phyloP scores from a whole-genome alignment of 176 grass and related monocot genomes.

The Coix lacrymajobi region DNA sequence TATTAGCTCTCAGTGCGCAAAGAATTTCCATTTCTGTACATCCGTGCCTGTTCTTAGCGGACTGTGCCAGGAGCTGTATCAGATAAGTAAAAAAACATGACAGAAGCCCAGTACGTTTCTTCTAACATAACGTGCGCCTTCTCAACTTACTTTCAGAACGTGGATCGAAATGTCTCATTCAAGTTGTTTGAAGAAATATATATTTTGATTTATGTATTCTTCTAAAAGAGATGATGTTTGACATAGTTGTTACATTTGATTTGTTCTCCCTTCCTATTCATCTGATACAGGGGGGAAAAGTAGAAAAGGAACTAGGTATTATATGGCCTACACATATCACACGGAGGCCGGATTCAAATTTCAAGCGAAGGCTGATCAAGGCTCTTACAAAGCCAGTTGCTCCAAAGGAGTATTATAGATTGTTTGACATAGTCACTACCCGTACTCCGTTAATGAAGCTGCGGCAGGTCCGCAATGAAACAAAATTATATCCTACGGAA shows the following conservation, averaged over 20 bases:
- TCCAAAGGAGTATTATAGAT: slow-evolving; percentile 39
- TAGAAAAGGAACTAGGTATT: slow-evolving; percentile 13
- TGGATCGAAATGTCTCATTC: not conserved
- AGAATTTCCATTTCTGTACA: not conserved
- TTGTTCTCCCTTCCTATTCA: not conserved
- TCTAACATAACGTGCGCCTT: not conserved
- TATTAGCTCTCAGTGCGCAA: not conserved
- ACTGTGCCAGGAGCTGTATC: not conserved
- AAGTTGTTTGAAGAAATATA: not conserved
- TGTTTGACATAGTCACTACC: slow-evolving; percentile 21
- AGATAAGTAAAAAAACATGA: not conserved
- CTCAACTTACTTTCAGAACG: not conserved
- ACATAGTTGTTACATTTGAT: not conserved
- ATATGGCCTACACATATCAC: slow-evolving; percentile 50
- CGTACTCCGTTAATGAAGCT: slow-evolving; percentile 28
- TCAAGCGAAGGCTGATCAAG: slow-evolving; percentile 49
- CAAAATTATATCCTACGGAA: slow-evolving; percentile 32
- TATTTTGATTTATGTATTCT: not conserved
- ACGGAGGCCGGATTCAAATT: slow-evolving; percentile 49
- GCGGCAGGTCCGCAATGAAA: slow-evolving; percentile 41
- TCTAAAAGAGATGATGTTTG: not conserved
- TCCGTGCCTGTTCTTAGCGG: not conserved
- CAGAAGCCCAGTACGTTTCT: not conserved
- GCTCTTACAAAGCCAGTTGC: slow-evolving; percentile 41
- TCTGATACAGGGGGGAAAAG: not conserved